Evolutionary conservation across 2,329 filamentous ascomycete genomes (phyloP).

Genomic region (Trichoderma sp.): DNA sequence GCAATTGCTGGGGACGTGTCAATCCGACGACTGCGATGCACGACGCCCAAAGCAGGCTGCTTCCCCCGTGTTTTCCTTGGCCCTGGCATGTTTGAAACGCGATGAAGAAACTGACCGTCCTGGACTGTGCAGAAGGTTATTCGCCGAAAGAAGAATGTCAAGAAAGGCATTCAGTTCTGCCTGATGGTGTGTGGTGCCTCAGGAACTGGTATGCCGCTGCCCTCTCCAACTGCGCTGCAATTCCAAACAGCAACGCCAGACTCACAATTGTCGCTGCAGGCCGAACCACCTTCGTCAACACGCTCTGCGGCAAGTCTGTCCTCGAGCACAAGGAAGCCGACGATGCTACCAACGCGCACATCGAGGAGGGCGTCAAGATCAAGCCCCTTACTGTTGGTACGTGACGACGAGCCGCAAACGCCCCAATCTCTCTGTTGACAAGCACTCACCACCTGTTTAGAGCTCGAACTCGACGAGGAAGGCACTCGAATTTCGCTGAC

Average conservation of each 20-base stretch:
- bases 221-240: conserved; percentile 16
- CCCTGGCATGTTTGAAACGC: not conserved
- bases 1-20: not conserved
- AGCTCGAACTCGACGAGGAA: conserved; percentile 95
- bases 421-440: not conserved
- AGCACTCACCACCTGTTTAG: conserved; percentile 41
- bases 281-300: conserved; percentile 99
- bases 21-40: not conserved
- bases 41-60: not conserved
- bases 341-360: conserved; percentile 80
- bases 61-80: not conserved
- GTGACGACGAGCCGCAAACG: conserved; percentile 18
- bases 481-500: conserved; percentile 97
- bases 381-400: conserved; percentile 96
- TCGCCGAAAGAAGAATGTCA: conserved; percentile 99
- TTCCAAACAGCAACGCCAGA: conserved; percentile 1
- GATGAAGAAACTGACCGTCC: not conserved
- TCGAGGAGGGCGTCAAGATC: conserved; percentile 97
- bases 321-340: conserved; percentile 89
- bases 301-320: conserved; percentile 92
- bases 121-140: conserved; percentile 72
- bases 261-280: conserved; percentile 49
- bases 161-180: conserved; percentile 99
- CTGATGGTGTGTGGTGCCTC: conserved; percentile 99
- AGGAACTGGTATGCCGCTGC: conserved; percentile 72